Evolutionary conservation across 768 basidiomycete species (phyloP), one percentile per base, ranked within the genome.

Genomic region (Lactarius sp.): DNA sequence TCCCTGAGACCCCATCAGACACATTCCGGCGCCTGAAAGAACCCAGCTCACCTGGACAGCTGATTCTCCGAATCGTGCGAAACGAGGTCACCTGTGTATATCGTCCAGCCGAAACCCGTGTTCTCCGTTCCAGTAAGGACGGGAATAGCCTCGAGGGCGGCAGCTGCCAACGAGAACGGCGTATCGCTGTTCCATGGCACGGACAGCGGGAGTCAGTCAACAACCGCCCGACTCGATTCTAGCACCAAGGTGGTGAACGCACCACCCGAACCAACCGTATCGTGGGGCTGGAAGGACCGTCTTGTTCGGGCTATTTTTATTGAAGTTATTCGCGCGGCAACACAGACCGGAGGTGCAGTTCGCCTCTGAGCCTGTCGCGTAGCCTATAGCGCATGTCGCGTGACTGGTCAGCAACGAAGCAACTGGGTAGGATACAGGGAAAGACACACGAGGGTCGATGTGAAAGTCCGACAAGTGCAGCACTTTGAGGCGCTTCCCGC

Each of bases 381-480:
- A 90, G 27, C 88, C 87, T 88, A 65, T 4, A 27, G 9, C 5
- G 53, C 37, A 16, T 20, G 51, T 20, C 3, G 53, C 60, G 65
- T 12, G 60, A 8, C 13, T 22, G 6, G 52, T 34, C 41, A 55
- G 50, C 36, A 53, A 37, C 27, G 39, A 56, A 57, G 22, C 10
- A 57, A 14, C 49, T 50, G 18, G n/a, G 27, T 16, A 1, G 37
- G 14, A 20, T 34, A 53, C 52, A 50, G 42, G 42, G 14, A 47
- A 53, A 57, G 20, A 69, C 80, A 54, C 68, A 86, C 88, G 80
- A 44, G 88, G 85, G 72, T 91, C 89, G 56, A 92, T 74, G 71
- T 90, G 90, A 61, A 88, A 77, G 69, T 91, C 89, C 1, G 87
- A 88, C n/a, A 92, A 60, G 70, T 91, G 90, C 61, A 92, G 73